A percentile compares a stretch with the other conserved stretches of the same genome.
Conservation (phyloP, 306 rosid species). For the Dalbergia oliveri region DNA sequence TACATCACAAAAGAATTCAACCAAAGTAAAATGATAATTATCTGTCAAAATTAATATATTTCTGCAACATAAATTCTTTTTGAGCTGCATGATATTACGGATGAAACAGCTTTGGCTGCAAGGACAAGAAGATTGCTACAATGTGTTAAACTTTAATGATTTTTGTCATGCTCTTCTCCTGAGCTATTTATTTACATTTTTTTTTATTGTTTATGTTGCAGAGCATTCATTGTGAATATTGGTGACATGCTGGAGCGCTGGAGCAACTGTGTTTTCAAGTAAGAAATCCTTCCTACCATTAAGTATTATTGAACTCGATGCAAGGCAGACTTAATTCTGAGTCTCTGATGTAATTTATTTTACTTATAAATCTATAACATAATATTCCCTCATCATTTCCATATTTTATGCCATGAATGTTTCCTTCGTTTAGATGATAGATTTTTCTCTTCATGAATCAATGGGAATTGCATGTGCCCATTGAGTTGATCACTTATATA, state of each 20-base stretch:
- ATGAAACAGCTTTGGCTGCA: not conserved
- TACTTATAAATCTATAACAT: not conserved
- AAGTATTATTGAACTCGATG: not conserved
- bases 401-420: not conserved
- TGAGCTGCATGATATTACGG: not conserved
- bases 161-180: not conserved
- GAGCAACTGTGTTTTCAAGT: conserved; percentile 94
- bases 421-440: not conserved
- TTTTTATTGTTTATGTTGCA: conserved; percentile 50
- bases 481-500: not conserved
- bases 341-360: not conserved
- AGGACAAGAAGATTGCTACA: conserved; percentile 10
- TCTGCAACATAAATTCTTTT: no score
- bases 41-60: no score
- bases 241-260: conserved; percentile 99
- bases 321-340: conserved; percentile 1
- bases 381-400: not conserved
- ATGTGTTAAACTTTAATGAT: not conserved
- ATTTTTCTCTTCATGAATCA: not conserved
- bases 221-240: conserved; percentile 90
- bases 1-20: not conserved
- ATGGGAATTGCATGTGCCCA: not conserved
- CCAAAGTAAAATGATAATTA: not conserved
- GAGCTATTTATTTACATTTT: conserved; percentile 6
- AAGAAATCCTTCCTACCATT: conserved; percentile 40